phyloP scores from a whole-genome alignment of 768 basidiomycete genomes.

The Psilocybe cubensis region DNA sequence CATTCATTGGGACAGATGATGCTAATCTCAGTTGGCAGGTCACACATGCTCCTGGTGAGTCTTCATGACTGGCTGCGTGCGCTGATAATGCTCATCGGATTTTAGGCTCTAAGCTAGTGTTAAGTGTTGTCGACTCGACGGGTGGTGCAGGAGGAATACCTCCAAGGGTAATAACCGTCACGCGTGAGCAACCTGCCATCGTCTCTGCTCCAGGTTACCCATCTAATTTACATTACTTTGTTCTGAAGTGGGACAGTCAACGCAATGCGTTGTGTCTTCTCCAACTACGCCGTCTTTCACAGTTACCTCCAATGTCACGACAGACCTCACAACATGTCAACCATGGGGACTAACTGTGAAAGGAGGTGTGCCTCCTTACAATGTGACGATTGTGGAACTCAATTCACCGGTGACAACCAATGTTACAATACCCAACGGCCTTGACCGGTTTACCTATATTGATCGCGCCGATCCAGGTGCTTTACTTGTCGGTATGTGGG shows the following conservation, averaged over 20 bases:
- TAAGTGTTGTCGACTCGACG: slow-evolving; percentile 47
- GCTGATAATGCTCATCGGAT: not conserved
- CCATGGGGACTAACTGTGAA: slow-evolving; percentile 49
- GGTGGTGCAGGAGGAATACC: slow-evolving; percentile 46
- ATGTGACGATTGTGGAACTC: slow-evolving; percentile 39
- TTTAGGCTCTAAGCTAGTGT: slow-evolving; percentile 45
- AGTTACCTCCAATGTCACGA: slow-evolving; percentile 42
- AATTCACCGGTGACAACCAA: slow-evolving; percentile 44
- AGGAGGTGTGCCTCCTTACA: slow-evolving; percentile 50
- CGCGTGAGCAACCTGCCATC: slow-evolving; percentile 29
- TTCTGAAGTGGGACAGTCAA: slow-evolving; percentile 32
- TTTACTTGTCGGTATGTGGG: slow-evolving; percentile 43
- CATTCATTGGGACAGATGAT: slow-evolving; percentile 38
- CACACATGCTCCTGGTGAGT: slow-evolving; percentile 42
- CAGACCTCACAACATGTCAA: slow-evolving; percentile 42
- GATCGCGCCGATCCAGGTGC: slow-evolving; percentile 41
- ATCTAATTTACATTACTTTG: not conserved
- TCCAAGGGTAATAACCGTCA: slow-evolving; percentile 36
- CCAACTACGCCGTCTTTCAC: slow-evolving; percentile 29
- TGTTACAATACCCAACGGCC: slow-evolving; percentile 38
- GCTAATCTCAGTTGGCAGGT: slow-evolving; percentile 45
- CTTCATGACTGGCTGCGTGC: not conserved
- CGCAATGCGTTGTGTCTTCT: slow-evolving; percentile 32
- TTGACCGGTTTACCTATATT: slow-evolving; percentile 45
- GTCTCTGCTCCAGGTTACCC: not conserved